Conservation (phyloP, 345 rosid species). For the Geranium rotundifolium region DNA sequence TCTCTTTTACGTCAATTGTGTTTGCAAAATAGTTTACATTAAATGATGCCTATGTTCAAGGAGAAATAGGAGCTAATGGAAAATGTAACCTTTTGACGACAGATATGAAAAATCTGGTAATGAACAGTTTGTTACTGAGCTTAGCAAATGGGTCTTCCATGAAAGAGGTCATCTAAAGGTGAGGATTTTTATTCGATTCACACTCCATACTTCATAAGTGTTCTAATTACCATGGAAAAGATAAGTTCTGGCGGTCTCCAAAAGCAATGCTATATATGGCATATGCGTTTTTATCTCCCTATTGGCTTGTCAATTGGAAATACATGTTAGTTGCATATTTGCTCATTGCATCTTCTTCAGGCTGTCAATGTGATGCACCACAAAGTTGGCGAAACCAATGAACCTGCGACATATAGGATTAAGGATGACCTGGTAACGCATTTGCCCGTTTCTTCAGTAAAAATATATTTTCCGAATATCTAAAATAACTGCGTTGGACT, state of each 20-base stretch:
- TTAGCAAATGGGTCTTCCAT: slow-evolving; percentile 80
- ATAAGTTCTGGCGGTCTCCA: no score
- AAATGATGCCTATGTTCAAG: no score
- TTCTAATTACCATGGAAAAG: background rate
- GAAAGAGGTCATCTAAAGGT: slow-evolving; percentile 87
- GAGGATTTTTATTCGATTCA: slow-evolving; percentile 5
- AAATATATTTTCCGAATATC: no score
- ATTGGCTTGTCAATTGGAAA: no score
- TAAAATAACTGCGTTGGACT: no score
- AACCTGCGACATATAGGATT: slow-evolving; percentile 64
- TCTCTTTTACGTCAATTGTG: no score
- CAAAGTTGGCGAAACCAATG: slow-evolving; percentile 51
- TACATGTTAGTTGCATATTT: no score
- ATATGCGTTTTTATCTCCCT: no score
- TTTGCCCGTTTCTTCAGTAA: no score
- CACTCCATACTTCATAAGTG: background rate
- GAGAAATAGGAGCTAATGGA: no score
- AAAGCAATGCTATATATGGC: no score
- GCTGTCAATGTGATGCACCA: slow-evolving; percentile 50
- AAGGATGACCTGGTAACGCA: slow-evolving; percentile 52
- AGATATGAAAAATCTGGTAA: slow-evolving; percentile 59
- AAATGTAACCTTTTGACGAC: background rate
- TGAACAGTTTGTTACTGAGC: slow-evolving; percentile 54
- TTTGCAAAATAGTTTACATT: no score
- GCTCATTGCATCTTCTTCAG: slow-evolving; percentile 11